These are phyloP conservation scores for Hevea brasiliensis DNA, from an alignment of 345 rosid species.

Conservation along the genomic window DNA sequence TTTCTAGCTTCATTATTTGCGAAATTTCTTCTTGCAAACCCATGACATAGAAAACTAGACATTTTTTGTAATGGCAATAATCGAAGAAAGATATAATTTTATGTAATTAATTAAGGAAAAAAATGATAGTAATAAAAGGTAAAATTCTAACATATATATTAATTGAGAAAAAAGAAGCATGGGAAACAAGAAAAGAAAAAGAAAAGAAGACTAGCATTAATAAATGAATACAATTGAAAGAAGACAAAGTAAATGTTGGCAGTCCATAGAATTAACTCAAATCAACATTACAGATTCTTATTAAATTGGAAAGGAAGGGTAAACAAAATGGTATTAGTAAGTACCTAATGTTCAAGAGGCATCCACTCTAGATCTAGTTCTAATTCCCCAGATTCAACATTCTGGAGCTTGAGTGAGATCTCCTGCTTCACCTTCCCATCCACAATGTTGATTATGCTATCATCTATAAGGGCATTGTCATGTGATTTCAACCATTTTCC, in stretches of 20 bases:
- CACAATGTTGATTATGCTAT: conserved; percentile 75
- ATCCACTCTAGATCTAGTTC: conserved; percentile 80
- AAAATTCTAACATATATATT: too few species aligned
- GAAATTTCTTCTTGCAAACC: too few species aligned
- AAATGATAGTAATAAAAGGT: too few species aligned
- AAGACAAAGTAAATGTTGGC: neutral
- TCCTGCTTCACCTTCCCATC: conserved; percentile 92
- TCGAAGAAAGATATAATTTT: too few species aligned
- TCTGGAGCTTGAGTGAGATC: conserved; percentile 77
- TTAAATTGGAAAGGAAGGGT: neutral
- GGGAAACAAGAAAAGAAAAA: neutral
- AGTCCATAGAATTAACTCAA: neutral
- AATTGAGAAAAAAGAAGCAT: neutral
- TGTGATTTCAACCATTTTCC: conserved; percentile 90
- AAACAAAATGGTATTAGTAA: neutral
- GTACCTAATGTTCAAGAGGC: conserved; percentile 64
- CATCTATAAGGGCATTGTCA: conserved; percentile 85
- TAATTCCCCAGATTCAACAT: conserved; percentile 88
- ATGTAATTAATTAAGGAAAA: too few species aligned
- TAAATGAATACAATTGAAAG: conserved; percentile 6
- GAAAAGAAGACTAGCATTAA: neutral
- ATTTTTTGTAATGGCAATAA: too few species aligned
- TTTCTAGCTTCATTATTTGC: too few species aligned
- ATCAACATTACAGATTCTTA: conserved; percentile 16
- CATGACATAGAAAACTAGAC: too few species aligned